These are phyloP conservation scores for Helianthus annuus DNA, from an alignment of 129 eudicot species.

Conservation along the genomic window HanXRQr2.0-SUNRISE NC_035449.2:81082705-81083204, in stretches of 20 bases:
- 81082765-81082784: conserved; percentile 87
- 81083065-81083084: conserved; percentile 93
- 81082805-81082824: conserved; percentile 1
- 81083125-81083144: conserved; percentile 85
- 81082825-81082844: not conserved
- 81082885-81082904: conserved; percentile 97
- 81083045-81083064: not conserved
- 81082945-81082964: conserved; percentile 98
- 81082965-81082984: conserved; percentile 95
- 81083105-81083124: conserved; percentile 87
- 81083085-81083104: conserved; percentile 97
- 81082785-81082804: conserved; percentile 72
- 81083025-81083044: not conserved
- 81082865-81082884: conserved; percentile 37
- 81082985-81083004: not conserved
- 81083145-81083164: conserved; percentile 98
- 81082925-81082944: conserved; percentile 97
- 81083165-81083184: conserved; percentile 72
- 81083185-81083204: not conserved
- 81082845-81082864: not conserved
- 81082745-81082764: conserved; percentile 84
- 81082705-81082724: conserved; percentile 96
- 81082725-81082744: conserved; percentile 84
- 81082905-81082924: conserved; percentile 88
- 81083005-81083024: conserved; percentile 13